These are phyloP conservation scores for Tuber brumale DNA, from an alignment of 495 filamentous ascomycete species.

Conservation along the genomic window DNA sequence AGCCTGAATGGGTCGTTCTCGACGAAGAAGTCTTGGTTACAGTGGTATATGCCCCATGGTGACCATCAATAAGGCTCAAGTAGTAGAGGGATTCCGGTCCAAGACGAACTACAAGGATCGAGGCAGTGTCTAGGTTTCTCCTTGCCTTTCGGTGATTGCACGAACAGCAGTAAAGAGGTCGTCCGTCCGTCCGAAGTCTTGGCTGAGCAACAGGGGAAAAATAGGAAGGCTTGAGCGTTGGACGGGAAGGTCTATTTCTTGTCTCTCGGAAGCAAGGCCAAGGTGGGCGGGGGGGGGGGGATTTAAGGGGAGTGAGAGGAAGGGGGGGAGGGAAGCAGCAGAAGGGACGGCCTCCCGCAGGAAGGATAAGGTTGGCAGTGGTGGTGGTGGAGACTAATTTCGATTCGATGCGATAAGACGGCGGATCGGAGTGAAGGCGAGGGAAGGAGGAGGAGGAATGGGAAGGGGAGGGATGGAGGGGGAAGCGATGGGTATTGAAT, in stretches of 20 bases:
- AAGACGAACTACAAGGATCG: conserved; percentile 20
- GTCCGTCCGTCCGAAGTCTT: conserved; percentile 32
- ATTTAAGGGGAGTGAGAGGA: conserved; percentile 31
- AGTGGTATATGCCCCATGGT: conserved; percentile 40
- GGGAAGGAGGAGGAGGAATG: conserved; percentile 14
- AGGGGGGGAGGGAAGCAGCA: conserved; percentile 11
- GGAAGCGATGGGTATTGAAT: conserved; percentile 6
- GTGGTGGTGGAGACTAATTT: conserved; percentile 20
- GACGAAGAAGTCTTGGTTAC: conserved; percentile 35
- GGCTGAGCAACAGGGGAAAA: conserved; percentile 31
- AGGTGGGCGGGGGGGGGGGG: conserved; percentile 29
- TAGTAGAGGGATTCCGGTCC: conserved; percentile 22
- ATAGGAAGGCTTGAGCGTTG: conserved; percentile 30
- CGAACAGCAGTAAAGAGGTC: conserved; percentile 36
- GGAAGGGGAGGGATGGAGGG: conserved; percentile 9
- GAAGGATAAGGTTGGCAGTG: conserved; percentile 24
- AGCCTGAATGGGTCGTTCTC: conserved; percentile 32
- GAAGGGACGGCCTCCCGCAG: conserved; percentile 6
- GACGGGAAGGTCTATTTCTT: conserved; percentile 25
- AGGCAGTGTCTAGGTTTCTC: conserved; percentile 18
- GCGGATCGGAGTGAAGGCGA: conserved; percentile 27
- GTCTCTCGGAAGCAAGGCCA: conserved; percentile 34
- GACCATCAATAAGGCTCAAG: conserved; percentile 33
- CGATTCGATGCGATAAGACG: conserved; percentile 30
- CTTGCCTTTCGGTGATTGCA: conserved; percentile 17